Conservation (phyloP, 1,139 yeast genomes). For the Saccharomyces hybrid region DNA sequence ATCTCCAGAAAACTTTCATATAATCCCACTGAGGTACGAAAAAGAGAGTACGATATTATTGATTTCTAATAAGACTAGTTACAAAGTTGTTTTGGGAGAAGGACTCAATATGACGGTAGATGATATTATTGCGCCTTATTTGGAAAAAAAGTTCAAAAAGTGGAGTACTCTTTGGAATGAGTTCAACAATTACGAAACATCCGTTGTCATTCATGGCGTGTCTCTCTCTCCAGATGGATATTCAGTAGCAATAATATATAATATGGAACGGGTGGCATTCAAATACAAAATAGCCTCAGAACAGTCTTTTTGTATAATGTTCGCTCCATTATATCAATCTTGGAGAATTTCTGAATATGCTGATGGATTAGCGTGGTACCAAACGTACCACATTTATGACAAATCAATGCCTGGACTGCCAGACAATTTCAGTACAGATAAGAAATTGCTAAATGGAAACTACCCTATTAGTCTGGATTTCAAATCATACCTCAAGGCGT, state of each 20-base stretch:
- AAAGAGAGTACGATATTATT: constrained; percentile 12
- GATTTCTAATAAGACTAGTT: constrained; percentile 20
- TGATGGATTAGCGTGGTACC: constrained; percentile 33
- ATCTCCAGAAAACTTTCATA: constrained; percentile 15
- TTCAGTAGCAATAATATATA: constrained; percentile 31
- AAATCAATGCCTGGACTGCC: constrained; percentile 12
- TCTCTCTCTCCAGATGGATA: constrained; percentile 31
- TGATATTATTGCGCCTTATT: constrained; percentile 20
- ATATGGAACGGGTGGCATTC: constrained; percentile 29
- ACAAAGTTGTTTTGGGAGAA: constrained; percentile 11
- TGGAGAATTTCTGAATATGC: constrained; percentile 26
- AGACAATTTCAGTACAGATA: not conserved
- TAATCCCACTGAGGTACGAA: constrained; percentile 18
- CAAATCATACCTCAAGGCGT: constrained; percentile 18
- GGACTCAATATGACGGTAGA: constrained; percentile 15
- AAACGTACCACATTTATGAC: constrained; percentile 31
- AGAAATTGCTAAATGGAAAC: not conserved
- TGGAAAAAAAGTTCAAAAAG: constrained; percentile 24
- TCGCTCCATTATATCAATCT: constrained; percentile 26
- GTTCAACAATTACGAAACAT: constrained; percentile 24
- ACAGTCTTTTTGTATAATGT: constrained; percentile 26
- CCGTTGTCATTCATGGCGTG: constrained; percentile 27
- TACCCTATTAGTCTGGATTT: constrained; percentile 17
- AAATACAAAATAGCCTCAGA: constrained; percentile 34
- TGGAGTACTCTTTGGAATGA: constrained; percentile 27